These are phyloP conservation scores for Podochytrium sp. DNA, from an alignment of 192 early-diverging fungal genomes.

Conservation along the genomic window DNA sequence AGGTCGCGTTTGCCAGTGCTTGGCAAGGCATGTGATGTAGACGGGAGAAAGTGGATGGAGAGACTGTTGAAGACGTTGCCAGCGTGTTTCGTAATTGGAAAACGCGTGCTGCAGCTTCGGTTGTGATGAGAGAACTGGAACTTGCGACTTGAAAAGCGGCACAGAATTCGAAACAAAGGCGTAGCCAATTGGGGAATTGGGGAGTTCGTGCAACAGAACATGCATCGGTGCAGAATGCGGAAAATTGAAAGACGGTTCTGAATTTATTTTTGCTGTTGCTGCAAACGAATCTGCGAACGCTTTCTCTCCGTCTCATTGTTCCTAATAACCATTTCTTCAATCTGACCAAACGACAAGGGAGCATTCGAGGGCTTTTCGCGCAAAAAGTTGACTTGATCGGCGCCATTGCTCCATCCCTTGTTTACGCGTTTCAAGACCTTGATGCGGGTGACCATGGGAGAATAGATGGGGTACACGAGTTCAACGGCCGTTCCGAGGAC, in stretches of 20 bases:
- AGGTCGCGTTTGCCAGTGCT: too few species aligned
- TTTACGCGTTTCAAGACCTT: slow-evolving; percentile 49
- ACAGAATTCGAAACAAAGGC: not conserved
- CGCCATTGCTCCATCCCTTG: slow-evolving; percentile 33
- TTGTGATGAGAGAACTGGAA: not conserved
- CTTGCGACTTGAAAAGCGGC: not conserved
- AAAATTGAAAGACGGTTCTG: not conserved
- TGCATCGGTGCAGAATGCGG: slow-evolving; percentile 5
- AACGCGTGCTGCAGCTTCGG: not conserved
- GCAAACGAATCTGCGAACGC: slow-evolving; percentile 18
- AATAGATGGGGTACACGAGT: slow-evolving; percentile 54
- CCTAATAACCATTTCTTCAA: slow-evolving; percentile 46
- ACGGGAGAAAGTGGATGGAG: slow-evolving; percentile 7
- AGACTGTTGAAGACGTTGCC: not conserved
- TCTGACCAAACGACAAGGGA: slow-evolving; percentile 42
- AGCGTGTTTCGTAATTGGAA: not conserved
- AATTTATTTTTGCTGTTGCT: not conserved
- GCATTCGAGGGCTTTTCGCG: slow-evolving; percentile 36
- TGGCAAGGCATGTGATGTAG: too few species aligned
- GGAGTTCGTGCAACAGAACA: not conserved
- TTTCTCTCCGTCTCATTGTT: slow-evolving; percentile 43
- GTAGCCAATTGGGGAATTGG: not conserved
- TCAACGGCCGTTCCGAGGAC: slow-evolving; percentile 58
- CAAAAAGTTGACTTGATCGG: slow-evolving; percentile 43
- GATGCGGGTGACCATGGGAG: slow-evolving; percentile 52